phyloP scores from a whole-genome alignment of 306 rosid species.

The Cicer pinnatifidum region DNA sequence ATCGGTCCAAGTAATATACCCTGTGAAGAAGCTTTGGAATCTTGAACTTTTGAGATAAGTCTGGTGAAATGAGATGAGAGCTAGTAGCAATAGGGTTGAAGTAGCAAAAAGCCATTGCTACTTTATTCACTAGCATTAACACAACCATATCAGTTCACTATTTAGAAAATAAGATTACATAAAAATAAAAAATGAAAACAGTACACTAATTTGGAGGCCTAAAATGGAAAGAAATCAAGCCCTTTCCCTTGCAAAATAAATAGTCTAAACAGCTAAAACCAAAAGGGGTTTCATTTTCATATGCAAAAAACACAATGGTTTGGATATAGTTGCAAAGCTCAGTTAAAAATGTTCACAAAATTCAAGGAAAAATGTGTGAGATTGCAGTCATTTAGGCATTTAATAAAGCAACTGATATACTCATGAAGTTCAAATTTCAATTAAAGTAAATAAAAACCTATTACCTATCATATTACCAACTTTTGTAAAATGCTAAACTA shows the following conservation, averaged over 20 bases:
- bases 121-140: slow-evolving; percentile 48
- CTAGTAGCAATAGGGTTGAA: slow-evolving; percentile 50
- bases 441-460: neutral
- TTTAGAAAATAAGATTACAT: neutral
- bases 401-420: slow-evolving; percentile 29
- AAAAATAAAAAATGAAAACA: too few relatives aligned
- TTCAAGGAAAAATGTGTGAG: neutral
- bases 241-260: too few relatives aligned
- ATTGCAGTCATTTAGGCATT: slow-evolving; percentile 27
- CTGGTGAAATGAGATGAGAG: slow-evolving; percentile 51
- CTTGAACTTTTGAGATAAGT: slow-evolving; percentile 51
- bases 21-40: slow-evolving; percentile 54
- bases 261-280: too few relatives aligned
- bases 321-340: too few relatives aligned
- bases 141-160: slow-evolving; percentile 30
- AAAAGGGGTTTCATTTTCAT: too few relatives aligned
- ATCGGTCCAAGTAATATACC: slow-evolving; percentile 51
- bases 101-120: slow-evolving; percentile 64
- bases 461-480: neutral
- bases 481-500: slow-evolving; percentile 1
- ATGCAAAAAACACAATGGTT: too few relatives aligned
- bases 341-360: neutral
- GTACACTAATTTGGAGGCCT: too few relatives aligned
- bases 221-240: too few relatives aligned
- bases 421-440: slow-evolving; percentile 22